These are phyloP conservation scores for Volvox reticuliferus DNA, from an alignment of 139 green algal genomes.

Conservation along the genomic window DNA sequence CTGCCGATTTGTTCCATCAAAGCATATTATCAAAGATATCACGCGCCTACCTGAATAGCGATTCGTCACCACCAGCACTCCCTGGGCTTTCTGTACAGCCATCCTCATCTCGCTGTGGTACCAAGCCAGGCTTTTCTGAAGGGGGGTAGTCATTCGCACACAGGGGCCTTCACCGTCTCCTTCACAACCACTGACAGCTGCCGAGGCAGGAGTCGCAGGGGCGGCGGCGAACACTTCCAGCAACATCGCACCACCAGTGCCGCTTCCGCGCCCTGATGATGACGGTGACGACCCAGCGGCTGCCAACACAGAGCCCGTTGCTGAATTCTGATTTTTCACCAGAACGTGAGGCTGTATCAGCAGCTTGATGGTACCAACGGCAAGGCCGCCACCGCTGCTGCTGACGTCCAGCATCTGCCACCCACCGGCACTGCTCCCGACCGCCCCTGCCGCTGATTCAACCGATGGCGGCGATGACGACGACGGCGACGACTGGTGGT, in stretches of 20 bases:
- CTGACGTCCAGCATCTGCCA: too few relatives aligned
- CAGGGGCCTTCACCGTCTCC: background rate
- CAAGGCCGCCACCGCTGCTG: too few relatives aligned
- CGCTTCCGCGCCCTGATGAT: background rate
- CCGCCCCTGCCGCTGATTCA: too few relatives aligned
- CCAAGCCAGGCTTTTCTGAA: background rate
- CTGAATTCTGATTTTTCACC: background rate
- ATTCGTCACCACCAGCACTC: conserved; percentile 15
- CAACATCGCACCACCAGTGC: background rate
- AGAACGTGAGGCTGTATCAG: conserved; percentile 1
- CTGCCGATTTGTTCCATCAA: too few relatives aligned
- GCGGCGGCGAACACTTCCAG: background rate
- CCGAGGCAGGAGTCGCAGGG: background rate
- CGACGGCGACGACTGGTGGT: too few relatives aligned
- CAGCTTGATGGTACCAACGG: background rate
- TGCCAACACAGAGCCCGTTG: too few relatives aligned
- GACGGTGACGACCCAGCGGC: too few relatives aligned
- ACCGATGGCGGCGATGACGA: too few relatives aligned
- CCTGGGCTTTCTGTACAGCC: background rate
- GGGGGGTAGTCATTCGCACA: background rate
- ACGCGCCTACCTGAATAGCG: conserved; percentile 1
- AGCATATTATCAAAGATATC: too few relatives aligned
- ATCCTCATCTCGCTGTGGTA: conserved; percentile 2
- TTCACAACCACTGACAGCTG: background rate
- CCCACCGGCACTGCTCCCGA: too few relatives aligned